Conservation (phyloP, 345 rosid genomes). For the Corchorus olitorius region DNA sequence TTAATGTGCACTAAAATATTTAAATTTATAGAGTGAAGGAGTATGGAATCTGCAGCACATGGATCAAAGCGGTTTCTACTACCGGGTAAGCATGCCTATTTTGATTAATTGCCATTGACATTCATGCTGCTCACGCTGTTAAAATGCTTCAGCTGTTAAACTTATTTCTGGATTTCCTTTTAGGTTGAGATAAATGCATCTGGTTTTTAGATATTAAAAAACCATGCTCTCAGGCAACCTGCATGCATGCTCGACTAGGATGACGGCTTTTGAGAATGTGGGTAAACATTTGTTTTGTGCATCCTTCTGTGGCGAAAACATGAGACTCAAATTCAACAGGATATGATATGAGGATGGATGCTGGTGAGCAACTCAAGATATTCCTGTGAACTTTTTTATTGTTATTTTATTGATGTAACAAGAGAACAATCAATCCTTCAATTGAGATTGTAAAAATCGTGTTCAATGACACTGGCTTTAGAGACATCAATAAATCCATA, state of each 20-base stretch:
- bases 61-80: constrained; percentile 45
- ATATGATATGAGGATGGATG: background rate
- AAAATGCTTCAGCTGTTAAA: background rate
- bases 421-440: background rate
- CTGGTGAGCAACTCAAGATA: background rate
- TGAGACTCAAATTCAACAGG: background rate
- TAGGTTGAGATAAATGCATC: constrained; percentile 10
- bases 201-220: background rate
- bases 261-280: background rate
- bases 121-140: background rate
- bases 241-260: background rate
- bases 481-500: background rate
- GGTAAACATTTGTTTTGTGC: background rate
- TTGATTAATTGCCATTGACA: background rate
- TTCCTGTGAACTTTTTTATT: background rate
- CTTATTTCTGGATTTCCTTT: background rate
- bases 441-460: background rate
- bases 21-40: constrained; percentile 46
- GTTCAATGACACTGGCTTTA: background rate
- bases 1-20: background rate
- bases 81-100: constrained; percentile 28
- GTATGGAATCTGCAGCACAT: constrained; percentile 45
- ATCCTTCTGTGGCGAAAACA: background rate
- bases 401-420: background rate
- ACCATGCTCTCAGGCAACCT: background rate